Conservation (phyloP, 768 basidiomycete genomes). For the Kockovaella imperatae region DNA sequence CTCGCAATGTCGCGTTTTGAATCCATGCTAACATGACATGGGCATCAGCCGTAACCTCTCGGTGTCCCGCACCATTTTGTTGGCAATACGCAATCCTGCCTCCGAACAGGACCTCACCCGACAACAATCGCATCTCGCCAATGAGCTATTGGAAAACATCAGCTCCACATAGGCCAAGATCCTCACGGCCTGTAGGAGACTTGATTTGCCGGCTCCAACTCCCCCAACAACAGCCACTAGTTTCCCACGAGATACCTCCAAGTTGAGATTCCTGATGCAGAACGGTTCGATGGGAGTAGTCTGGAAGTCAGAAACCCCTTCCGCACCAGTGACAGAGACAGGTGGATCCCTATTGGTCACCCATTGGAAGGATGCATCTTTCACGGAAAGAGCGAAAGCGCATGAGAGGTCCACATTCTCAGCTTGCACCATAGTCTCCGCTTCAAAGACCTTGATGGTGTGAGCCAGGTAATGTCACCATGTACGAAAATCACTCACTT, state of each 20-base stretch:
- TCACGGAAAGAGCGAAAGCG: slow-evolving; percentile 51
- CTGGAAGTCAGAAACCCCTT: slow-evolving; percentile 3
- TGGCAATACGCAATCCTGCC: slow-evolving; percentile 63
- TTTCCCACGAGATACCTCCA: slow-evolving; percentile 55
- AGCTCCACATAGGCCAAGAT: background rate
- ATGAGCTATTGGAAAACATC: too few species aligned
- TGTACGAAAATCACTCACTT: slow-evolving; percentile 12
- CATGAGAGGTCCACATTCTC: slow-evolving; percentile 50
- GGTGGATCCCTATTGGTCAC: slow-evolving; percentile 41
- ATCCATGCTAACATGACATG: slow-evolving; percentile 57
- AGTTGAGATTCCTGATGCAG: slow-evolving; percentile 50
- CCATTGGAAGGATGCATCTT: slow-evolving; percentile 61
- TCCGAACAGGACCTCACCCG: slow-evolving; percentile 56
- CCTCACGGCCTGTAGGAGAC: slow-evolving; percentile 41
- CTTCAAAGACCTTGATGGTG: slow-evolving; percentile 49
- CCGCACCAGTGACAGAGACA: background rate
- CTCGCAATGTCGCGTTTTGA: slow-evolving; percentile 56
- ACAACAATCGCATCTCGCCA: slow-evolving; percentile 59
- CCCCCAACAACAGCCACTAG: slow-evolving; percentile 61
- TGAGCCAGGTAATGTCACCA: background rate
- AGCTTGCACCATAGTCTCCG: slow-evolving; percentile 50
- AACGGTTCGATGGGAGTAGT: slow-evolving; percentile 47
- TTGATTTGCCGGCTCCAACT: slow-evolving; percentile 60
- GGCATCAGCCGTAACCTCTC: background rate
- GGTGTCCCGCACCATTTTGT: slow-evolving; percentile 48